A percentile compares a stretch with the other conserved stretches of the same genome.
phyloP scores from a whole-genome alignment of 768 basidiomycete species.

The Naganishia vishniacii region DNA sequence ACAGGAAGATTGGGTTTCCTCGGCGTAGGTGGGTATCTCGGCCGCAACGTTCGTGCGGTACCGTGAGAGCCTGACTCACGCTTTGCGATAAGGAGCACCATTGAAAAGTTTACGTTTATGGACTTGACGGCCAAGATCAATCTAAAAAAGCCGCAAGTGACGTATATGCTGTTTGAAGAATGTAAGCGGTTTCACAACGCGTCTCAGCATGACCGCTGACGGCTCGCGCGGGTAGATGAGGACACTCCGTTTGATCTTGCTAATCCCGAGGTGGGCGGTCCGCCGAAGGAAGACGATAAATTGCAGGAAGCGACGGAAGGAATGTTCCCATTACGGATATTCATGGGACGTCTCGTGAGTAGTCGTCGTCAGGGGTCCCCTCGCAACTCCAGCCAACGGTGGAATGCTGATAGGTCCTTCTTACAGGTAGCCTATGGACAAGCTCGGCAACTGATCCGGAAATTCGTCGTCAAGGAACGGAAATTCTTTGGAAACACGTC shows the following conservation, averaged over 20 bases:
- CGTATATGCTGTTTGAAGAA: slow-evolving; percentile 74
- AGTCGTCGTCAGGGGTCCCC: too few relatives aligned
- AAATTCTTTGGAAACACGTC: slow-evolving; percentile 90
- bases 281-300: slow-evolving; percentile 1
- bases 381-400: too few relatives aligned
- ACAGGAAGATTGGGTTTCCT: slow-evolving; percentile 23
- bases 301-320: slow-evolving; percentile 3
- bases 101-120: slow-evolving; percentile 83
- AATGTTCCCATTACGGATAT: slow-evolving; percentile 29
- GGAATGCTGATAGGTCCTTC: too few relatives aligned
- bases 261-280: not conserved
- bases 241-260: not conserved
- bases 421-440: slow-evolving; percentile 37
- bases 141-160: slow-evolving; percentile 70
- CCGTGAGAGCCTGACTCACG: too few relatives aligned
- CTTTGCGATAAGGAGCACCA: slow-evolving; percentile 52
- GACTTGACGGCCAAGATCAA: slow-evolving; percentile 71
- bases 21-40: slow-evolving; percentile 15
- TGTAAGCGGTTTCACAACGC: slow-evolving; percentile 55
- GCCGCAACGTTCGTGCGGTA: too few relatives aligned
- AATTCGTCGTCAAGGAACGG: slow-evolving; percentile 74
- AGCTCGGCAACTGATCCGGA: slow-evolving; percentile 52
- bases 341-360: slow-evolving; percentile 43
- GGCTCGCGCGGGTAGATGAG: slow-evolving; percentile 5
- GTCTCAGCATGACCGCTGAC: not conserved